A percentile compares a stretch with the other conserved stretches of the same genome.
These are phyloP conservation scores for Tetratostichococcus sp. DNA, from an alignment of 139 green algal genomes.

Conservation along the genomic window DNA sequence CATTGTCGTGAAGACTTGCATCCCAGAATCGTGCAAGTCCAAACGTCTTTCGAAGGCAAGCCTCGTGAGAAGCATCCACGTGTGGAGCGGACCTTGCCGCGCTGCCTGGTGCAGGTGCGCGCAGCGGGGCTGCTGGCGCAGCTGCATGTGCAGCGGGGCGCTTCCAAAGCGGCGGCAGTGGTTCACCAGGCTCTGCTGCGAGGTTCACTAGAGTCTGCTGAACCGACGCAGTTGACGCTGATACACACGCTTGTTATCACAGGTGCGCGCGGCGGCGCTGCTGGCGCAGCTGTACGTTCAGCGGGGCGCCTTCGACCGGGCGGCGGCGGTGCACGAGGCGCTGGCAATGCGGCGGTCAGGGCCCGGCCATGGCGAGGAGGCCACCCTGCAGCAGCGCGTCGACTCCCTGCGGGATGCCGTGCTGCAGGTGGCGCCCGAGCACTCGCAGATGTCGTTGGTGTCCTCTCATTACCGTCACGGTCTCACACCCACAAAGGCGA, in stretches of 20 bases:
- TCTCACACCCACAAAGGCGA: too few relatives aligned
- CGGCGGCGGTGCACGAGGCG: constrained; percentile 43
- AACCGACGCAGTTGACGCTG: too few relatives aligned
- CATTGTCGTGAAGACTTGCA: too few relatives aligned
- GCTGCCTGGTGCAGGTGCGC: not conserved
- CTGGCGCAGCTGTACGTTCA: constrained; percentile 58
- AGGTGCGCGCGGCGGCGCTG: constrained; percentile 39
- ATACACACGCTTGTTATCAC: too few relatives aligned
- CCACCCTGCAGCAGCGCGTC: constrained; percentile 53
- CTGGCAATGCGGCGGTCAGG: constrained; percentile 47
- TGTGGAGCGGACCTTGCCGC: not conserved
- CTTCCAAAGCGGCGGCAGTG: too few relatives aligned
- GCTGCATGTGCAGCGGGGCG: constrained; percentile 10
- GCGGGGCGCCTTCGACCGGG: constrained; percentile 19
- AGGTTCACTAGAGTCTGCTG: too few relatives aligned
- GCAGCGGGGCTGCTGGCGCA: constrained; percentile 7
- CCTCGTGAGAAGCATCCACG: too few relatives aligned
- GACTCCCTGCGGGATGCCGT: constrained; percentile 47
- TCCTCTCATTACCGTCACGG: too few relatives aligned
- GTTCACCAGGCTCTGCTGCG: too few relatives aligned
- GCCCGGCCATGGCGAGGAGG: constrained; percentile 32
- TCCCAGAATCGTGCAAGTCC: too few relatives aligned
- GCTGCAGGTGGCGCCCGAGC: constrained; percentile 67
- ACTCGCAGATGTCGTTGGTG: too few relatives aligned
- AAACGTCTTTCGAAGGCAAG: too few relatives aligned